These are phyloP conservation scores for Pythium aristosporum DNA, from an alignment of 352 stramenopile genomes.

Conservation along the genomic window DNA sequence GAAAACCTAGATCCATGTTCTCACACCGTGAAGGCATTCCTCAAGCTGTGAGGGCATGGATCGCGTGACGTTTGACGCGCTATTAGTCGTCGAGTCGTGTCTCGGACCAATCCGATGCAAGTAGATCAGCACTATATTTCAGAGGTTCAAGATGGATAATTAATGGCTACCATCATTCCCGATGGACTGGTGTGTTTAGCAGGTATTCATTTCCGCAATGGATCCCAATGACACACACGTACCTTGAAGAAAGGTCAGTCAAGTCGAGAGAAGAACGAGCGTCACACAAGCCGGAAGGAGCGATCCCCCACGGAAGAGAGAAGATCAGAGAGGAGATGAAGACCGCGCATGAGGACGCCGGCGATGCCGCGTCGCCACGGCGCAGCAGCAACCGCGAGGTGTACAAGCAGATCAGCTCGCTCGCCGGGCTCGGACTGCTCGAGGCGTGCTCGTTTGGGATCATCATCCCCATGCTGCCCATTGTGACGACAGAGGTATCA, in stretches of 20 bases:
- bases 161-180: neutral
- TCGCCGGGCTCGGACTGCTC: constrained; percentile 54
- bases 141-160: neutral
- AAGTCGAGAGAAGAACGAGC: neutral
- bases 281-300: neutral
- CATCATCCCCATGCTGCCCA: constrained; percentile 64
- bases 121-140: neutral
- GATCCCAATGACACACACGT: constrained; percentile 3
- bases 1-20: neutral
- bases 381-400: constrained; percentile 13
- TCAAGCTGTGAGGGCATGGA: too few relatives aligned
- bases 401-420: constrained; percentile 35
- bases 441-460: constrained; percentile 61
- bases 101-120: constrained; percentile 3
- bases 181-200: neutral
- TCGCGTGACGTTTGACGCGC: neutral
- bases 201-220: neutral
- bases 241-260: constrained; percentile 6
- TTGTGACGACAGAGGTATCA: constrained; percentile 64
- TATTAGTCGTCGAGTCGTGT: neutral
- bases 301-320: neutral
- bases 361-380: neutral
- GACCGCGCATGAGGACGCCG: neutral
- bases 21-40: neutral
- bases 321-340: neutral